Percentiles rank a stretch among this genome's conserved stretches.
Conservation (phyloP, 768 basidiomycete species). For the Collybiopsis luxurians region DNA sequence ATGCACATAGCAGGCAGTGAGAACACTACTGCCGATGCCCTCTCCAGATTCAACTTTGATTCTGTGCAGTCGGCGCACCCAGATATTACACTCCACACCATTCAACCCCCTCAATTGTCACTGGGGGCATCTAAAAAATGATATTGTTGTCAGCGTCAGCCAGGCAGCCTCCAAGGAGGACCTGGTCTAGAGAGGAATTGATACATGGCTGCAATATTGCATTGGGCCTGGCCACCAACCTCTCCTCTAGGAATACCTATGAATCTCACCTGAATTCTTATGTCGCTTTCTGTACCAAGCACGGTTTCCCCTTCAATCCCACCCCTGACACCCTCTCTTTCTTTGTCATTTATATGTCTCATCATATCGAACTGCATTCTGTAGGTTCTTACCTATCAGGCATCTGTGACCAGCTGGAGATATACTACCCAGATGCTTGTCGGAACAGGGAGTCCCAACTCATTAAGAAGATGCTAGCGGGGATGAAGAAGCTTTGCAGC, state of each 20-base stretch:
- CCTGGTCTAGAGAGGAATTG: conserved; percentile 32
- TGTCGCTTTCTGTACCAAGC: conserved; percentile 21
- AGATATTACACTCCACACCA: background rate
- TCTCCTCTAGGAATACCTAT: conserved; percentile 14
- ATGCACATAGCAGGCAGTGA: conserved; percentile 20
- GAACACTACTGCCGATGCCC: conserved; percentile 28
- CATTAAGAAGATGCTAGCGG: conserved; percentile 12
- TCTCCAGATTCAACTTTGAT: conserved; percentile 21
- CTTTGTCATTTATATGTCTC: conserved; percentile 26
- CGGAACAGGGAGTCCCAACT: background rate
- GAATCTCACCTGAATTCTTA: conserved; percentile 25
- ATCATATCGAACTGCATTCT: conserved; percentile 19
- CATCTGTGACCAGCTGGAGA: conserved; percentile 17
- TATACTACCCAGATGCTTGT: conserved; percentile 15
- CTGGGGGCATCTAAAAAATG: conserved; percentile 18
- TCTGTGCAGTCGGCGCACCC: background rate
- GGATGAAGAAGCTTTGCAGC: conserved; percentile 2
- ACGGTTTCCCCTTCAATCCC: conserved; percentile 24
- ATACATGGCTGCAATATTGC: conserved; percentile 22
- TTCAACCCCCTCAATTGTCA: conserved; percentile 21
- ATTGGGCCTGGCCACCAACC: conserved; percentile 22
- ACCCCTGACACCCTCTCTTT: conserved; percentile 27
- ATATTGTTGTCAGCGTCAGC: conserved; percentile 10
- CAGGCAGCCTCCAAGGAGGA: conserved; percentile 24
- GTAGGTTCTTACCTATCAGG: conserved; percentile 22